phyloP scores from a whole-genome alignment of 208 protist genomes.

The Polymyxa betae region DNA sequence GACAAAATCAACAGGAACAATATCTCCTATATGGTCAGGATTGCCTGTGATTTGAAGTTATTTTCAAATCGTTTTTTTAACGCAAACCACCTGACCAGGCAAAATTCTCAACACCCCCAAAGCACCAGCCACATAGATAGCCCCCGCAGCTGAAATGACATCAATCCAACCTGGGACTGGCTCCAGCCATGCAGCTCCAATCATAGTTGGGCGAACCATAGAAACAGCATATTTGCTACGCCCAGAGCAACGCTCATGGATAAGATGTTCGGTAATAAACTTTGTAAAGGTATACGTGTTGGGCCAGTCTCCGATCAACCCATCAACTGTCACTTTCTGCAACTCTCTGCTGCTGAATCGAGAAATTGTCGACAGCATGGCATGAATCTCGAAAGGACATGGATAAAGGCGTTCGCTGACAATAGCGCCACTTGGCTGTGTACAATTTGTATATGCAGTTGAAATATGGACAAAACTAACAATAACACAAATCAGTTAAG shows the following conservation, averaged over 20 bases:
- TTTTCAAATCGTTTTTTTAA: not conserved
- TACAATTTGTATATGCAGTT: conserved; percentile 39
- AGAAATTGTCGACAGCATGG: conserved; percentile 23
- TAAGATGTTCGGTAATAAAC: conserved; percentile 46
- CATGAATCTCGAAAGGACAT: conserved; percentile 1
- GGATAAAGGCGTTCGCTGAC: not conserved
- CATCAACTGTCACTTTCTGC: conserved; percentile 46
- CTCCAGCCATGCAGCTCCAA: conserved; percentile 12
- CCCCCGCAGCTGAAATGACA: conserved; percentile 27
- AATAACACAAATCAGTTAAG: too few relatives aligned
- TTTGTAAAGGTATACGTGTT: conserved; percentile 48
- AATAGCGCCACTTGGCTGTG: not conserved
- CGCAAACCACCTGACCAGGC: not conserved
- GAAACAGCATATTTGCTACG: not conserved
- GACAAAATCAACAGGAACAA: conserved; percentile 43
- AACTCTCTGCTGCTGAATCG: conserved; percentile 33
- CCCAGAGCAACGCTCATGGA: not conserved
- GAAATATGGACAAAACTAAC: conserved; percentile 42
- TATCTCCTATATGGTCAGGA: not conserved
- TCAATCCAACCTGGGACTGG: conserved; percentile 24
- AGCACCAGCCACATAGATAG: not conserved
- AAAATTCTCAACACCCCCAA: not conserved
- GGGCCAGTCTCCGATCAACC: conserved; percentile 42
- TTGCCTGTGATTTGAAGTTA: not conserved
- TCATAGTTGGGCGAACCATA: conserved; percentile 7